A percentile compares a stretch with the other conserved stretches of the same genome.
These are phyloP conservation scores for Huntiella omanensis DNA, from an alignment of 2,329 filamentous ascomycete genomes.

Conservation along the genomic window DNA sequence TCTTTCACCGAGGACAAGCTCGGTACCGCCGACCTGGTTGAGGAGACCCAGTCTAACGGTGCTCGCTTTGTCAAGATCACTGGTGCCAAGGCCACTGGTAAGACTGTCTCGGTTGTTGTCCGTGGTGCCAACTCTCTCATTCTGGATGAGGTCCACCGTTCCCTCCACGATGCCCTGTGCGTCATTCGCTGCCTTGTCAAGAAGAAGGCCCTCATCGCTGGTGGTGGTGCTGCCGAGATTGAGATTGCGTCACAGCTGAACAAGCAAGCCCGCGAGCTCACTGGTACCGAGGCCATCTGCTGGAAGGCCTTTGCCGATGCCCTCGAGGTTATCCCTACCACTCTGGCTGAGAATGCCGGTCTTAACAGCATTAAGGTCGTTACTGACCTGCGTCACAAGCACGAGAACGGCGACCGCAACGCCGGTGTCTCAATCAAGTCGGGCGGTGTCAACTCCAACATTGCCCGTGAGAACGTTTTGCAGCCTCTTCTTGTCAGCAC, in stretches of 20 bases:
- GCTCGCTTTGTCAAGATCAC: slow-evolving; percentile 90
- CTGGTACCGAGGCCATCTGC: slow-evolving; percentile 90
- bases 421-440: slow-evolving; percentile 97
- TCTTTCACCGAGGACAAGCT: slow-evolving; percentile 98
- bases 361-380: slow-evolving; percentile 98
- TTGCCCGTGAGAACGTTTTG: slow-evolving; percentile 88
- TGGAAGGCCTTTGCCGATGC: slow-evolving; percentile 98
- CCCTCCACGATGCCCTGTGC: slow-evolving; percentile 90
- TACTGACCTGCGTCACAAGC: slow-evolving; percentile 81
- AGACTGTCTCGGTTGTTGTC: slow-evolving; percentile 88
- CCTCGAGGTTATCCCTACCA: slow-evolving; percentile 92
- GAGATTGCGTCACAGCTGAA: slow-evolving; percentile 80
- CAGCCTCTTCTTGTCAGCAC: slow-evolving; percentile 94
- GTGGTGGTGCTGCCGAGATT: slow-evolving; percentile 89
- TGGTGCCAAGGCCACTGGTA: slow-evolving; percentile 64
- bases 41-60: slow-evolving; percentile 75
- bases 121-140: slow-evolving; percentile 89
- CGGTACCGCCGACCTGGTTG: slow-evolving; percentile 77
- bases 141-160: slow-evolving; percentile 90
- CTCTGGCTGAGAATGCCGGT: slow-evolving; percentile 89
- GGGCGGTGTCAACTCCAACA: slow-evolving; percentile 91
- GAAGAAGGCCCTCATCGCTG: slow-evolving; percentile 97
- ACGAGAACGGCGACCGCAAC: slow-evolving; percentile 87
- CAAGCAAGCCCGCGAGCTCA: slow-evolving; percentile 62
- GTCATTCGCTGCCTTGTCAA: slow-evolving; percentile 95